These are phyloP conservation scores for Neurospora sp. DNA, from an alignment of 495 filamentous ascomycete species.

Conservation along the genomic window DNA sequence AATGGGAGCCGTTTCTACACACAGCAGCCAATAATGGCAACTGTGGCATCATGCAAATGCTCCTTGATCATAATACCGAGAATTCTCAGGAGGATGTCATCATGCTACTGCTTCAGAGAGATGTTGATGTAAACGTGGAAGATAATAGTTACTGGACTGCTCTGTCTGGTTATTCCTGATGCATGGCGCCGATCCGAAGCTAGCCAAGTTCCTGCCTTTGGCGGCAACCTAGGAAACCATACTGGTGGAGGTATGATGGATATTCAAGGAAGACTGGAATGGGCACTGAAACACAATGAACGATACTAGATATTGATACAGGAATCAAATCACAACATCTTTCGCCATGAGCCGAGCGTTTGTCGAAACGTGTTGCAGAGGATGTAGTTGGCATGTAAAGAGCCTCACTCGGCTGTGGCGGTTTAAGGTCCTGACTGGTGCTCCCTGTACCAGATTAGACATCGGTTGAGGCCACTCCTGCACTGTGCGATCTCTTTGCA, in stretches of 20 bases:
- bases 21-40: slow-evolving; percentile 2
- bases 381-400: not conserved
- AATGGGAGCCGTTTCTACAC: slow-evolving; percentile 1
- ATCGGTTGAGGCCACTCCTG: not conserved
- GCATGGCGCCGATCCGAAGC: not conserved
- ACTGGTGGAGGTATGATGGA: not conserved
- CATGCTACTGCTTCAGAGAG: slow-evolving; percentile 1
- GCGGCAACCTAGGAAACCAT: not conserved
- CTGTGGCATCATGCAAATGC: slow-evolving; percentile 1
- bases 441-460: not conserved
- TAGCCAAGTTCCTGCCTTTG: not conserved
- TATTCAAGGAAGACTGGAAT: not conserved
- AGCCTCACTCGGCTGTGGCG: not conserved
- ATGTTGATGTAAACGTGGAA: not conserved
- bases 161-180: not conserved
- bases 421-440: not conserved
- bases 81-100: slow-evolving; percentile 1
- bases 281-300: not conserved
- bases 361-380: not conserved
- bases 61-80: not conserved
- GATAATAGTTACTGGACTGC: not conserved
- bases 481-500: not conserved
- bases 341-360: not conserved
- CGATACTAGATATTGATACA: not conserved
- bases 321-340: not conserved